A percentile compares a stretch with the other conserved stretches of the same genome.
Evolutionary conservation across 2,329 filamentous ascomycete genomes (phyloP).

Genomic region (Epichloe sylvatica): DNA sequence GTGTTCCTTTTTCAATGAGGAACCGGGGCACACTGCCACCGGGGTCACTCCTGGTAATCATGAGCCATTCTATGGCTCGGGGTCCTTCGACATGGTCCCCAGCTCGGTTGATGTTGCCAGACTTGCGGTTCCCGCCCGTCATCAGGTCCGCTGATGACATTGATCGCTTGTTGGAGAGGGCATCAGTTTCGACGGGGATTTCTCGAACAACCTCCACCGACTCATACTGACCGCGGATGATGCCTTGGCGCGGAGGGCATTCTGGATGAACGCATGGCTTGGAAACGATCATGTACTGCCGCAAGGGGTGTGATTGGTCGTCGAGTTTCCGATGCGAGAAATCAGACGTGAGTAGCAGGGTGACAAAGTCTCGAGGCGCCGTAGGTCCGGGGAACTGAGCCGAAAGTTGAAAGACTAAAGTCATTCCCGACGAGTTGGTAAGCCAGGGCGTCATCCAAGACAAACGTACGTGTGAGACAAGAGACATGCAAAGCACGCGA

Average conservation of each 20-base stretch:
- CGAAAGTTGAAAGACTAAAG: slow-evolving; percentile 65
- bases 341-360: slow-evolving; percentile 57
- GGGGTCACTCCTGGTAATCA: slow-evolving; percentile 81
- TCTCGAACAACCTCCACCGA: slow-evolving; percentile 86
- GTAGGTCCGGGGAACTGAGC: slow-evolving; percentile 85
- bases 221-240: slow-evolving; percentile 76
- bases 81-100: slow-evolving; percentile 21
- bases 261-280: slow-evolving; percentile 69
- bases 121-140: slow-evolving; percentile 15
- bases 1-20: slow-evolving; percentile 82
- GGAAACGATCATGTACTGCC: slow-evolving; percentile 77
- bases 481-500: background rate
- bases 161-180: slow-evolving; percentile 18
- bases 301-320: slow-evolving; percentile 17
- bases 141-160: slow-evolving; percentile 19
- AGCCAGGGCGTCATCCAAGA: background rate
- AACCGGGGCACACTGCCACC: slow-evolving; percentile 80
- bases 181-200: slow-evolving; percentile 43
- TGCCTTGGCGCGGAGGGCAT: slow-evolving; percentile 54
- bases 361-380: slow-evolving; percentile 76
- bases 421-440: background rate
- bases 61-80: slow-evolving; percentile 64
- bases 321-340: slow-evolving; percentile 27
- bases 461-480: background rate
- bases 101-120: slow-evolving; percentile 4